Conservation (phyloP, 148 eudicot species). For the Chenopodium suecicum region DNA sequence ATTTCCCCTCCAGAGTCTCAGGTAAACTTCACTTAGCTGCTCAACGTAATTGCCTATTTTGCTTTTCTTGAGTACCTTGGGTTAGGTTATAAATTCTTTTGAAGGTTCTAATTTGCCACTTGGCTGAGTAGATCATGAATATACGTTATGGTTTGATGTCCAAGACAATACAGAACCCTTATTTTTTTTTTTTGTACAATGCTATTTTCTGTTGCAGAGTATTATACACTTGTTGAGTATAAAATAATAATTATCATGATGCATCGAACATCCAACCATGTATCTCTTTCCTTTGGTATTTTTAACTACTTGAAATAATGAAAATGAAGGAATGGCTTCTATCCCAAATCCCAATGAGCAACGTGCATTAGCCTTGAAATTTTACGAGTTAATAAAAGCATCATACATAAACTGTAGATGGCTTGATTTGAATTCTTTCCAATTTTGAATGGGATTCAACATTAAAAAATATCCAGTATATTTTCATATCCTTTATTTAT, state of each 20-base stretch:
- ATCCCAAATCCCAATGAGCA: background rate
- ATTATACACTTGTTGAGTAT: background rate
- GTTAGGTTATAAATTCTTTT: no score
- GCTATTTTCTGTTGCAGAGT: background rate
- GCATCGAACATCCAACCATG: background rate
- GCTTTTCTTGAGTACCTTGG: background rate
- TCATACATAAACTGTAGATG: background rate
- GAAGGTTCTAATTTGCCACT: background rate
- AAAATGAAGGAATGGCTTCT: background rate
- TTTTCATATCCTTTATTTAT: background rate
- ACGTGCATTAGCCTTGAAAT: background rate
- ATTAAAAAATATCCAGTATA: background rate
- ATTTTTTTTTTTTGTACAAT: background rate
- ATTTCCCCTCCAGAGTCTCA: slow-evolving; percentile 94
- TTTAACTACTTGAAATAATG: background rate
- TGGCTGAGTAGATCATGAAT: background rate
- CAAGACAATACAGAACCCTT: background rate
- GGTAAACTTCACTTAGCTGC: slow-evolving; percentile 36
- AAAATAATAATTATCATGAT: background rate
- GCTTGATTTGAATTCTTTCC: background rate
- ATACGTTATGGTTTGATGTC: background rate
- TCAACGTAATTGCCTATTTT: background rate
- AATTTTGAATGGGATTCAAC: background rate
- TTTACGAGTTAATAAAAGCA: background rate
- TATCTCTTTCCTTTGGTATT: background rate